Base-by-base conservation (phyloP, 2,329 filamentous ascomycete genomes). In the Cladophialophora immunda region DNA sequence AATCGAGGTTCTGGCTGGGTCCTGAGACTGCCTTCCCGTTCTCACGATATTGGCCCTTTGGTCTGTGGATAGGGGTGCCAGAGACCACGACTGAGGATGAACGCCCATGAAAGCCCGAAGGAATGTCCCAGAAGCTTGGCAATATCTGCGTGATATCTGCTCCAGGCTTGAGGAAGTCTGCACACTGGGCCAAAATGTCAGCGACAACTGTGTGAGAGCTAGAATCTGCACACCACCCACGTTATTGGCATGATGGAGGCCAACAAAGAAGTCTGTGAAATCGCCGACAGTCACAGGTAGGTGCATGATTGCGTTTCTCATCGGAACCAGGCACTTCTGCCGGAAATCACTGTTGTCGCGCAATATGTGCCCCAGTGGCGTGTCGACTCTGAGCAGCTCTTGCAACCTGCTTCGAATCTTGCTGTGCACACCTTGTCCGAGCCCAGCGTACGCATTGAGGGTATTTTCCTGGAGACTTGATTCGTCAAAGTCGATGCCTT, bases 71-170 rank as follows among this genome's bases (percentile, higher is more conserved):
- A 27, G 56, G 34, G 5, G 65, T 92, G 6, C 90, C 90, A 0
- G 90, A 93, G 4, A 92, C 83, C 0, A 94, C 89, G 15, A 94
- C 84, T 19, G 89, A 92, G 1, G 90, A 93, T 1, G 91, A 88
- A 5, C 69, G 69, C 8, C 64, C 64, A 27, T 64, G 34, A 58
- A 68, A 71, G 19, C 22, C 68, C 2, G 65, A 34, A 6, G 69
- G 69, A 32, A 63, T 30, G 29, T 70, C 47, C n/a, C 22, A 60
- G 34, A 66, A 71, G 27, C 36, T 30, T 2, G 68, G 68, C 7
- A 32, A 32, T 8, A 70, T 19, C 52, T 57, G 36, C 22, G 17
- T 30, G 47, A 67, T 66, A 32, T 29, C 29, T 15, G 47, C 25
- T 27, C 62, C 62, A 19, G 62, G 62, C n/a, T 55, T 59, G 9